Evolutionary conservation across 371 early-diverging fungal genomes (phyloP).

Genomic region (Zancudomyces culisetae): DNA sequence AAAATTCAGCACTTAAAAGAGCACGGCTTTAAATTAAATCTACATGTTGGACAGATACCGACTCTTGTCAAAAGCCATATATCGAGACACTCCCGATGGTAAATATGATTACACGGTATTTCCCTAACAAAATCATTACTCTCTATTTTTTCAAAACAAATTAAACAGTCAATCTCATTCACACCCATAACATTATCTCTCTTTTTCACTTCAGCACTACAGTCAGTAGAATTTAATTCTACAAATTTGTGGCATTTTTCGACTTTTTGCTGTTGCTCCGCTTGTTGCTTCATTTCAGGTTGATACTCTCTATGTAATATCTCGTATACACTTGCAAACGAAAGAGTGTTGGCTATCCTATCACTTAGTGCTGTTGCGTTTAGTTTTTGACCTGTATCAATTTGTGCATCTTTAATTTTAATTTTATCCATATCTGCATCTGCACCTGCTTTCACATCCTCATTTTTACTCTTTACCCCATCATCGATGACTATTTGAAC

Average conservation of each 20-base stretch:
- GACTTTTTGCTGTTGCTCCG: background rate
- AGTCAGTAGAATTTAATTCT: background rate
- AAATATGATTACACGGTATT: constrained; percentile 1
- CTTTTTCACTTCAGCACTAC: background rate
- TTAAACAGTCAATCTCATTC: background rate
- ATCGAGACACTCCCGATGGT: constrained; percentile 2
- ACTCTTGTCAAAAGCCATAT: constrained; percentile 1
- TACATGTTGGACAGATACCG: constrained; percentile 1
- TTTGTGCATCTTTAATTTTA: background rate
- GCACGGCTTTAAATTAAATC: no score
- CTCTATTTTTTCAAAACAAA: constrained; percentile 1
- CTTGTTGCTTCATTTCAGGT: background rate
- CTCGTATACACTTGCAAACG: background rate
- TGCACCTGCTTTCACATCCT: background rate
- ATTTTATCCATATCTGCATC: background rate
- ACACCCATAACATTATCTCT: background rate
- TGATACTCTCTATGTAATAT: no score
- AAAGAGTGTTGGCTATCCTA: background rate
- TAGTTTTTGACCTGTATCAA: no score
- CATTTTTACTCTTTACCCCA: background rate
- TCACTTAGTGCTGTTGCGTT: no score
- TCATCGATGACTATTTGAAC: background rate
- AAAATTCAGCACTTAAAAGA: no score
- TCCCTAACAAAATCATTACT: background rate
- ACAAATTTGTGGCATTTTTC: background rate